These are phyloP conservation scores for Teunomyces gatunensis DNA, from an alignment of 805 yeast genomes.

Conservation along the genomic window DNA sequence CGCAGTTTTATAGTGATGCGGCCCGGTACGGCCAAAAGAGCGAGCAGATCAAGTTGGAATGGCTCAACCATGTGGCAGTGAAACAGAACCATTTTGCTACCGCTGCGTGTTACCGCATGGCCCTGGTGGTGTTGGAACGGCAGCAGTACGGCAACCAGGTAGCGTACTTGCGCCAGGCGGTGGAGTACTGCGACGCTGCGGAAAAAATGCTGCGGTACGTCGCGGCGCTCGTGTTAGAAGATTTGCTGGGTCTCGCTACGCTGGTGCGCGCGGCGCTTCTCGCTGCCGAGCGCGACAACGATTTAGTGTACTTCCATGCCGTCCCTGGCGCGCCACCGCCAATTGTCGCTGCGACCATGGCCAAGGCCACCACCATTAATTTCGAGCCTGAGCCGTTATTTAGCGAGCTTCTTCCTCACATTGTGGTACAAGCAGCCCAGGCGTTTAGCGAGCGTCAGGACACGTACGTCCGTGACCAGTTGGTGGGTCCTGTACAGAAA, in stretches of 20 bases:
- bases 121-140: slow-evolving; percentile 46
- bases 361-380: slow-evolving; percentile 42
- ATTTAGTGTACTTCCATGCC: slow-evolving; percentile 66
- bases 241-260: slow-evolving; percentile 47
- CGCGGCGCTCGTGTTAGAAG: slow-evolving; percentile 44
- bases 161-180: slow-evolving; percentile 49
- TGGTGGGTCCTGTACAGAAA: slow-evolving; percentile 45
- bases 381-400: slow-evolving; percentile 39
- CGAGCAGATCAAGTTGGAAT: slow-evolving; percentile 51
- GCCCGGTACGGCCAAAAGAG: slow-evolving; percentile 39
- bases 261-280: slow-evolving; percentile 45
- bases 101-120: slow-evolving; percentile 64
- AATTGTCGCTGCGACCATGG: slow-evolving; percentile 54
- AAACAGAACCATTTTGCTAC: slow-evolving; percentile 68
- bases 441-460: slow-evolving; percentile 68
- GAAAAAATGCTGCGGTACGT: slow-evolving; percentile 41
- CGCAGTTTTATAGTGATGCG: slow-evolving; percentile 53
- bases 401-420: slow-evolving; percentile 61
- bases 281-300: slow-evolving; percentile 74
- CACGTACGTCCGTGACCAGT: slow-evolving; percentile 46
- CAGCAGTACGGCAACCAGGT: slow-evolving; percentile 73
- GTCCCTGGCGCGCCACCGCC: slow-evolving; percentile 51
- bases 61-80: slow-evolving; percentile 59
- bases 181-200: slow-evolving; percentile 35
- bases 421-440: slow-evolving; percentile 61